Base-by-base conservation (phyloP, 1,139 yeast species). In the Debaryomyces sp. region DNA sequence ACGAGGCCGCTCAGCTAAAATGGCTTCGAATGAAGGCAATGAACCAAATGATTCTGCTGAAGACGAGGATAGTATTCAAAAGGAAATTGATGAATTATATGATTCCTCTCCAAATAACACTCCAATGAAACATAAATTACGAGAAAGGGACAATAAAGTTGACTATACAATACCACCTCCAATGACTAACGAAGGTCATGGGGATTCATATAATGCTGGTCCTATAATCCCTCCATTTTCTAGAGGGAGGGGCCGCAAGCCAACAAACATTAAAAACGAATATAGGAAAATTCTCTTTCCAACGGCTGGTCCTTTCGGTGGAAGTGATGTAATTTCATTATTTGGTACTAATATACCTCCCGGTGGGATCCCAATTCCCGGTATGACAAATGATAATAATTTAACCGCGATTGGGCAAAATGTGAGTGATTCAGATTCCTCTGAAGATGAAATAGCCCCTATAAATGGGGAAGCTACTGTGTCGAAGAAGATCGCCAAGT, bases 301-400 rank as follows among this genome's bases (percentile, higher is more conserved):
- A n/a, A 90, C 96, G 0, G 89, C 91, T n/a, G 97, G 98, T 0
- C 96, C 98, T 2, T 94, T 94, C 73, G 97, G 97, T 24, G 98
- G 98, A 27, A 85, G 91, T 54, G 96, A 90, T 62, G 89, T 87
- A 1, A 77, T 84, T 2, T 84, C 96, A 0, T 74, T 89, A 35
- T 87, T 88, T 63, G 92, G 92, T 1, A 80, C 81, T 46, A 83
- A 84, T 56, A 74, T 82, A 1, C 84, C 86, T 8, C 77, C 80
- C 0, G 76, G 78, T 1, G 80, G 78, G 7, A 70, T 73, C 13
- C 77, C 79, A 1, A 57, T 74, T 10, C 75, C 79, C 1, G 78
- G 78, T 1, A 51, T 67, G 56, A 58, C 61, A 30, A 59, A 64
- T 22, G 62, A 52, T 40, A 54, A 58, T 35, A 63, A 67, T 26